These are phyloP conservation scores for Suhomyces coccinellae DNA, from an alignment of 1,139 yeast genomes.

Conservation along the genomic window DNA sequence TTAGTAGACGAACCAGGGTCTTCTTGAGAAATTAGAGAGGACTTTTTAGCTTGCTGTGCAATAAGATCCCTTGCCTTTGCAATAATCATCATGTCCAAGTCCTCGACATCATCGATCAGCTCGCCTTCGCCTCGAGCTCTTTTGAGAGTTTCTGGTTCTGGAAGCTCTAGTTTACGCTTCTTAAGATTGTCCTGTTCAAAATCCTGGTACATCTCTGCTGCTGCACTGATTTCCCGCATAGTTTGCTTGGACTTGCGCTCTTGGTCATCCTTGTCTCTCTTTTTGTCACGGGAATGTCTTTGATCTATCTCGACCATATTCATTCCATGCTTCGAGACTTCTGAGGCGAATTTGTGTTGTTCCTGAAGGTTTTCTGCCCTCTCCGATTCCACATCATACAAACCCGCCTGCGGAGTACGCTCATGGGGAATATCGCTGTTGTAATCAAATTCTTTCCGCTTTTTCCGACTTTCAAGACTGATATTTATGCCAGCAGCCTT, in stretches of 20 bases:
- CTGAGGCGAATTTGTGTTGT: conserved; percentile 43
- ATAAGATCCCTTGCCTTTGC: conserved; percentile 20
- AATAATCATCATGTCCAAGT: conserved; percentile 8
- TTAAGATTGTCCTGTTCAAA: conserved; percentile 43
- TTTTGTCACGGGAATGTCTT: conserved; percentile 33
- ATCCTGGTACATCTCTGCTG: conserved; percentile 35
- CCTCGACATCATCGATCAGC: conserved; percentile 18
- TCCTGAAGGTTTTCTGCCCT: conserved; percentile 38
- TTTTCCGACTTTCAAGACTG: conserved; percentile 49
- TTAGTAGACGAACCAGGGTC: neutral
- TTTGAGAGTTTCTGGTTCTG: conserved; percentile 38
- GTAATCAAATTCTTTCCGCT: conserved; percentile 69
- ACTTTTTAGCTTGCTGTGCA: conserved; percentile 17
- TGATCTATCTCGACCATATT: conserved; percentile 39
- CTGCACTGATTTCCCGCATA: conserved; percentile 24
- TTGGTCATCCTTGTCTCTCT: conserved; percentile 26
- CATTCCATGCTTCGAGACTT: conserved; percentile 52
- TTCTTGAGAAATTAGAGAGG: conserved; percentile 18
- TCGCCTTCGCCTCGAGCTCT: neutral
- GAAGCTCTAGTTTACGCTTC: conserved; percentile 55
- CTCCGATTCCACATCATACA: conserved; percentile 70
- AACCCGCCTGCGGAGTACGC: conserved; percentile 66
- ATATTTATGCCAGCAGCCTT: conserved; percentile 81
- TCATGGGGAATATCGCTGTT: conserved; percentile 84
- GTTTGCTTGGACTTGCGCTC: conserved; percentile 21